Base-by-base conservation (phyloP, 139 green algal species). In the Coelastrella sp. region DNA sequence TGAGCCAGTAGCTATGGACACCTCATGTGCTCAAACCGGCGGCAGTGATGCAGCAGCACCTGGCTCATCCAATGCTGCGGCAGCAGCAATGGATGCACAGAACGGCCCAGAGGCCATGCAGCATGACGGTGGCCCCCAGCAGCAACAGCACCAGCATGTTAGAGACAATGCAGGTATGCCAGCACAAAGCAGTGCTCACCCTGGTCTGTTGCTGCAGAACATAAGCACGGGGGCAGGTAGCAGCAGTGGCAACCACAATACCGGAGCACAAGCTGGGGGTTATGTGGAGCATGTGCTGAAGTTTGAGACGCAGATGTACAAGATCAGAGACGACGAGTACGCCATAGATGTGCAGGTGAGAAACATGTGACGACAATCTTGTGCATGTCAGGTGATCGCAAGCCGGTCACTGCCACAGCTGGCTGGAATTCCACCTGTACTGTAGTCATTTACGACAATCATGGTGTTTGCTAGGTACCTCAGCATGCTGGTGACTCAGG, bases 241-340 rank as follows among this genome's bases (percentile, higher is more conserved):
- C n/a, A 79, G 48, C 73, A 67, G 75, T 53, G 53, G 53, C 35
- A 82, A 63, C 43, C 72, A 64, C 34, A 79, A 35, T 21, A 53
- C 35, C 11, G 73, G 35, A 41, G 73, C 23, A 17, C 23, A 41
- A 41, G 71, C 25, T n/a, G 41, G 25, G 7, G 48, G 43, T 43
- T 57, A 38, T 23, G 73, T 81, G 9, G 81, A 85, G 50, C 45
- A 79, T 19, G 27, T 85, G 25, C 41, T 94, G 27, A 98, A 98
- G 85, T 98, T 99, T 84, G 97, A 99, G 91, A 83, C 94, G 27
- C 96, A 99, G 92, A 90, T 99, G 88, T 99, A 99, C 91, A 97
- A 97, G 71, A 73, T 97, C 40, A 87, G 94, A 50, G 96, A 99
- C 34, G 95, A 97, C 15, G 95, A 99, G 86, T 99, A 98, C 87